Percentiles rank a stretch among this genome's conserved stretches.
phyloP scores from a whole-genome alignment of 1,139 yeast species.

The Taphrina populina region DNA sequence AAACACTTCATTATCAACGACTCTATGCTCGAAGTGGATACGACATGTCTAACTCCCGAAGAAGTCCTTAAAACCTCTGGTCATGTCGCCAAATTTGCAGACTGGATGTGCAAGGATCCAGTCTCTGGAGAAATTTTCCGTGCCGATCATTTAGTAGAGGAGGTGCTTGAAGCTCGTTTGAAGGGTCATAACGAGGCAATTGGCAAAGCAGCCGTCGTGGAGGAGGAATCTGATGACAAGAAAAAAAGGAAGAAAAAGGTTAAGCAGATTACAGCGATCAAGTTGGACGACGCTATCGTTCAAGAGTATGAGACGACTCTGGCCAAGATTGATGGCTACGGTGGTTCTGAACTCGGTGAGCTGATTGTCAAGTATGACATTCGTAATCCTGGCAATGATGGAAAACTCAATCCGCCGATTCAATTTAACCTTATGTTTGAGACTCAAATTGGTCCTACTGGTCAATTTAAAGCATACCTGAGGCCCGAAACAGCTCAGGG shows the following conservation, averaged over 20 bases:
- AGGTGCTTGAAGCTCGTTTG: slow-evolving; percentile 89
- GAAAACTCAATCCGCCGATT: slow-evolving; percentile 79
- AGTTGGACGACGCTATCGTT: slow-evolving; percentile 76
- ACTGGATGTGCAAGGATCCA: slow-evolving; percentile 97
- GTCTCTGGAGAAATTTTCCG: slow-evolving; percentile 97
- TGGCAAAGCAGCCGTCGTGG: slow-evolving; percentile 62
- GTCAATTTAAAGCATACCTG: slow-evolving; percentile 88
- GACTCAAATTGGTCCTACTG: slow-evolving; percentile 98
- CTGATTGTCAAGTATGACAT: slow-evolving; percentile 77
- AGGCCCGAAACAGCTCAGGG: slow-evolving; percentile 99
- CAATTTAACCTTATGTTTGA: slow-evolving; percentile 99
- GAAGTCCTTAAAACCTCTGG: slow-evolving; percentile 98
- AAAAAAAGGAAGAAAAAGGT: slow-evolving; percentile 86
- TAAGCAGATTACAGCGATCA: slow-evolving; percentile 85
- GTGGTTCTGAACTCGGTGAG: slow-evolving; percentile 89
- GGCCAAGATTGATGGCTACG: slow-evolving; percentile 89
- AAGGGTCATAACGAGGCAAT: slow-evolving; percentile 96
- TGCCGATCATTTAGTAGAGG: slow-evolving; percentile 97
- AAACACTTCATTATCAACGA: slow-evolving; percentile 96
- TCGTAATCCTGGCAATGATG: slow-evolving; percentile 87
- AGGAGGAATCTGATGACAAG: slow-evolving; percentile 63
- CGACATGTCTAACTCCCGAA: slow-evolving; percentile 95
- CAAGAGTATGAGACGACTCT: slow-evolving; percentile 79
- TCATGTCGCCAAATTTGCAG: slow-evolving; percentile 97
- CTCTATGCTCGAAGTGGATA: slow-evolving; percentile 98